Evolutionary conservation across 2,329 filamentous ascomycete species (phyloP).

Genomic region (Claviceps pazoutovae): DNA sequence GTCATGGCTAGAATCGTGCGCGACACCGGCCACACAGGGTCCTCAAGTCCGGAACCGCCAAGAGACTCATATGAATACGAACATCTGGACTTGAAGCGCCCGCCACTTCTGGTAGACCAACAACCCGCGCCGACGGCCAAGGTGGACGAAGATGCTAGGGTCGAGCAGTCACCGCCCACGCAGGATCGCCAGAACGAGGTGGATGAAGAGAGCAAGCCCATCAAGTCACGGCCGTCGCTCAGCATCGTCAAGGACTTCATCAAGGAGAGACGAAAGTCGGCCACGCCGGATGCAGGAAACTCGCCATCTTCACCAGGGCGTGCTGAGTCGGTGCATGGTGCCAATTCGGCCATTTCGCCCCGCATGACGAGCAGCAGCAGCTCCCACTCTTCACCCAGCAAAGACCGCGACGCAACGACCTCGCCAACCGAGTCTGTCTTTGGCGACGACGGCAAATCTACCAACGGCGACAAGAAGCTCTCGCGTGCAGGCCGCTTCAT

Average conservation of each 20-base stretch:
- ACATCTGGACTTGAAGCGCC: slow-evolving; percentile 41
- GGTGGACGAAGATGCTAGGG: slow-evolving; percentile 13
- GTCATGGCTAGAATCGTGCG: slow-evolving; percentile 76
- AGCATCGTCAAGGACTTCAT: slow-evolving; percentile 47
- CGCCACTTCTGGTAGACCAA: slow-evolving; percentile 44
- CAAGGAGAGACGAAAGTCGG: slow-evolving; percentile 41
- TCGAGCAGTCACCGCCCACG: slow-evolving; percentile 19
- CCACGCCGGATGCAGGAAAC: slow-evolving; percentile 24
- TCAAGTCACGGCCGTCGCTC: slow-evolving; percentile 37
- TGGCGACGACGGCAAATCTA: slow-evolving; percentile 31
- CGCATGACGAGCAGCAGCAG: slow-evolving; percentile 51
- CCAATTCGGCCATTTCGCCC: slow-evolving; percentile 30
- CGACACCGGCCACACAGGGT: slow-evolving; percentile 33
- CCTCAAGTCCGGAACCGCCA: slow-evolving; percentile 25
- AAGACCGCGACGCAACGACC: slow-evolving; percentile 22
- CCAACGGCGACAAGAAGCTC: slow-evolving; percentile 30
- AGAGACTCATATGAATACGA: slow-evolving; percentile 30
- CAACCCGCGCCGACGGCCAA: slow-evolving; percentile 20
- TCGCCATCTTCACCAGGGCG: slow-evolving; percentile 31
- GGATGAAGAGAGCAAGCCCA: slow-evolving; percentile 21
- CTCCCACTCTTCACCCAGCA: slow-evolving; percentile 37
- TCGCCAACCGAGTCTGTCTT: slow-evolving; percentile 34
- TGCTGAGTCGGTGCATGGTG: slow-evolving; percentile 30
- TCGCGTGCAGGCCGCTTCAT: slow-evolving; percentile 44
- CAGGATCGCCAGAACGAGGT: slow-evolving; percentile 22